Evolutionary conservation across 1,139 yeast species (phyloP), one percentile per base, ranked within the genome.

Genomic region (Kurtzmaniella quercitrusa): DNA sequence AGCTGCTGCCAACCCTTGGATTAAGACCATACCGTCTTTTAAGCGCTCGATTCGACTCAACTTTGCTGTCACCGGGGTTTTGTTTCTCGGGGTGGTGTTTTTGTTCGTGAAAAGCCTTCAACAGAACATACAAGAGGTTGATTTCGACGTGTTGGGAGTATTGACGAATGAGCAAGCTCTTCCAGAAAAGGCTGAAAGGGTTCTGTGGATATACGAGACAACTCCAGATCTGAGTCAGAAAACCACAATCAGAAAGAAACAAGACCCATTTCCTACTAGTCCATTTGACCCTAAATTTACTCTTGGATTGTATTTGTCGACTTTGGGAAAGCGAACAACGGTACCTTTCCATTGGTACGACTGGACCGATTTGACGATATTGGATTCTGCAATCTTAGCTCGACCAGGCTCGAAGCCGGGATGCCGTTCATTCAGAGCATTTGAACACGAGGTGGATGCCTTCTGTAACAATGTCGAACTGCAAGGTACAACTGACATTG

Each of bases 311-410:
- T 59, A 56, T 40, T 52, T 61, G 38, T 54, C 55, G 40, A 60
- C 55, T 38, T 41, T 59, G 18, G 54, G 51, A 42, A 39, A 46
- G 34, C 59, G 53, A 36, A 15, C 4, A 10, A 23, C 11, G 3
- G 29, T 38, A 12, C 40, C 36, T 11, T 41, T 41, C 40, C 40
- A 37, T 31, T 41, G 36, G 76, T 56, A 66, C 21, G 76, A 70
- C 50, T 70, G 75, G 75, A 60, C 64, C 3, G 73, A 70, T 51
- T 47, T 68, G 41, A 53, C 66, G 6, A 54, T 51, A 25, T 51
- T 70, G 27, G 49, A 63, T 44, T 54, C 58, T 48, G 58, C 59
- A 44, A 50, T 67, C n/a, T 50, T 60, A 19, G 44, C 51, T 12
- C 43, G 51, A 3, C 31, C 37, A n/a, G 44, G 44, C 10, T 45